Percentiles rank a stretch among this genome's conserved stretches.
phyloP scores from a whole-genome alignment of 2,329 filamentous ascomycete species.

The Alternaria angustiovoidea region DNA sequence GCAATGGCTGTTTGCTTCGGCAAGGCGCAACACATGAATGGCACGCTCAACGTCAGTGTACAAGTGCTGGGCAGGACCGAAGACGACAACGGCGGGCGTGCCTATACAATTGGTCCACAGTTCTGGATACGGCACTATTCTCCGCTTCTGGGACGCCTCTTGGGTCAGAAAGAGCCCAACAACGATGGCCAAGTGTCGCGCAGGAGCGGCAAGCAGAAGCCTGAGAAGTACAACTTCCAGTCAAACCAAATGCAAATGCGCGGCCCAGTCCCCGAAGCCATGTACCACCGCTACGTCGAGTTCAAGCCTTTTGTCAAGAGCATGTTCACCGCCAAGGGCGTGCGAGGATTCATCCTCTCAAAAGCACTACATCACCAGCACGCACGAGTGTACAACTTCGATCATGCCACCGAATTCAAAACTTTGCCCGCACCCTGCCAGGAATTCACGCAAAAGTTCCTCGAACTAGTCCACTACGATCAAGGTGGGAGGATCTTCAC shows the following conservation, averaged over 20 bases:
- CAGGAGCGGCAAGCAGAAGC: constrained; percentile 56
- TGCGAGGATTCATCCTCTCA: constrained; percentile 82
- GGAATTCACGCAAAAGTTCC: constrained; percentile 79
- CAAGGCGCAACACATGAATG: constrained; percentile 71
- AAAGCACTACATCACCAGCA: constrained; percentile 91
- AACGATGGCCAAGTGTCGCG: constrained; percentile 42
- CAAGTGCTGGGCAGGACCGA: constrained; percentile 80
- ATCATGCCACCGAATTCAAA: constrained; percentile 77
- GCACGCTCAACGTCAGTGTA: constrained; percentile 75
- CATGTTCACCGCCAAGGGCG: constrained; percentile 82
- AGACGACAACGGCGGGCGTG: constrained; percentile 67
- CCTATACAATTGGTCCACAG: constrained; percentile 82
- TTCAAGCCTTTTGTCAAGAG: constrained; percentile 88
- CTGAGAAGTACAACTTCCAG: constrained; percentile 88
- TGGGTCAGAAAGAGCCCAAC: constrained; percentile 68
- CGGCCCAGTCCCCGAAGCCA: constrained; percentile 78
- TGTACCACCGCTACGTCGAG: constrained; percentile 94
- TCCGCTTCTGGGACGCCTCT: constrained; percentile 83
- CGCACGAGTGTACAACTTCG: constrained; percentile 86
- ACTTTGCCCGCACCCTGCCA: constrained; percentile 70
- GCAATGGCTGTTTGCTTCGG: constrained; percentile 71
- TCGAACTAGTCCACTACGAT: constrained; percentile 86
- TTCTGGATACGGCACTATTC: constrained; percentile 85
- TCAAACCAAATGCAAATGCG: constrained; percentile 88
- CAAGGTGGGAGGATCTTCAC: constrained; percentile 88